These are phyloP conservation scores for Wickerhamiella azyma DNA, from an alignment of 805 yeast species.

Conservation along the genomic window DNA sequence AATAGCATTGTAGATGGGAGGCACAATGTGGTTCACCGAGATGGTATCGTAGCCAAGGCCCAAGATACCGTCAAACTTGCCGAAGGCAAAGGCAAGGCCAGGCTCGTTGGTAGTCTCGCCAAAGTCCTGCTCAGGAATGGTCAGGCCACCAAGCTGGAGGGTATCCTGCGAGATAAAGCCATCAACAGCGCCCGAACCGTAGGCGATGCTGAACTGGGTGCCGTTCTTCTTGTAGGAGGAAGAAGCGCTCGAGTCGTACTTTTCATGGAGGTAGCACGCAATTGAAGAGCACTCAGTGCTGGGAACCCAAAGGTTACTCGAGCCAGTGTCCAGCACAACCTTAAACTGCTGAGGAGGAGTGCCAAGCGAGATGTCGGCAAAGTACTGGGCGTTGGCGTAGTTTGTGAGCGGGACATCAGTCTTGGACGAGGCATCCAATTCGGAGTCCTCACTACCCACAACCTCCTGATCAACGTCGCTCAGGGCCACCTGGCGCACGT, in stretches of 20 bases:
- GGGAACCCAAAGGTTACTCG: constrained; percentile 96
- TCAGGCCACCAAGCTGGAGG: constrained; percentile 67
- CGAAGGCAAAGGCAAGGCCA: constrained; percentile 95
- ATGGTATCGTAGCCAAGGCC: constrained; percentile 91
- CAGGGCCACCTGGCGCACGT: constrained; percentile 9
- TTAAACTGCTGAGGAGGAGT: constrained; percentile 89
- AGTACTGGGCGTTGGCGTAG: constrained; percentile 93
- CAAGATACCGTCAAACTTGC: constrained; percentile 94
- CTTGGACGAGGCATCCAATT: constrained; percentile 22
- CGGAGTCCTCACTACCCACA: constrained; percentile 3
- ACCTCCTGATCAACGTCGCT: background rate
- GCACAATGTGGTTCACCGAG: constrained; percentile 77
- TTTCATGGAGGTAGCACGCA: constrained; percentile 88
- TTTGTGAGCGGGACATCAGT: constrained; percentile 71
- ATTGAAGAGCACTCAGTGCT: constrained; percentile 75
- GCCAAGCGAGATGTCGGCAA: constrained; percentile 79
- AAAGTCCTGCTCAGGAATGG: constrained; percentile 78
- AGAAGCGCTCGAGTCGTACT: constrained; percentile 77
- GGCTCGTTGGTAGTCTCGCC: constrained; percentile 98
- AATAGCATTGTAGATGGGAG: constrained; percentile 87
- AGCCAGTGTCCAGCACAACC: constrained; percentile 92
- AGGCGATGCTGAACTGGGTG: constrained; percentile 66
- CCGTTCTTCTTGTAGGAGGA: constrained; percentile 80
- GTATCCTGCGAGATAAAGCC: constrained; percentile 86
- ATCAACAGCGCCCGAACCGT: constrained; percentile 86